A percentile compares a stretch with the other conserved stretches of the same genome.
These are phyloP conservation scores for Corchorus capsularis DNA, from an alignment of 345 rosid species.

Conservation along the genomic window DNA sequence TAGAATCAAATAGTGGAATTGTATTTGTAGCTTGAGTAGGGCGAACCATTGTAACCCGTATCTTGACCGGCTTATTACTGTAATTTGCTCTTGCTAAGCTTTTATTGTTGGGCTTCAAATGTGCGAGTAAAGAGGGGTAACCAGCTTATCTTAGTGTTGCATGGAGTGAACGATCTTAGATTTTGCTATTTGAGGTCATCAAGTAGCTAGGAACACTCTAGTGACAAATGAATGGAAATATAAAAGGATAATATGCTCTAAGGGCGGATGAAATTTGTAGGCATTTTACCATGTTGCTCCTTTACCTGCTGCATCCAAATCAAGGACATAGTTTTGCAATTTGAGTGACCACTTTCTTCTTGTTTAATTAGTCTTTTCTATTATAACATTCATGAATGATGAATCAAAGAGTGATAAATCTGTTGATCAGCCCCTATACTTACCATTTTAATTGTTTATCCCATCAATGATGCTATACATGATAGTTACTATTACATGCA, in stretches of 20 bases:
- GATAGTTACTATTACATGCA: neutral
- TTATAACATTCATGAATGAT: neutral
- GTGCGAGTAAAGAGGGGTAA: neutral
- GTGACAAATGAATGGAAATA: neutral
- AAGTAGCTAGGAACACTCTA: neutral
- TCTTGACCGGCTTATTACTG: neutral
- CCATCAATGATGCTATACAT: neutral
- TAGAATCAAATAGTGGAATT: conserved; percentile 6
- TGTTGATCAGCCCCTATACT: neutral
- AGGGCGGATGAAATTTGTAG: neutral
- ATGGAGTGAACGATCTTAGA: conserved; percentile 1
- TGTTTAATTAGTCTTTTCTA: neutral
- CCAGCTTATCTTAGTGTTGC: conserved; percentile 4
- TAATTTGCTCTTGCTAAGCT: neutral
- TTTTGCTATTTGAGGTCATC: neutral
- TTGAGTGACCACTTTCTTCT: neutral
- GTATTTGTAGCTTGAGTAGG: neutral
- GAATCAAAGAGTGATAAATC: neutral
- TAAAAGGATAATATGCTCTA: neutral
- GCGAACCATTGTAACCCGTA: neutral
- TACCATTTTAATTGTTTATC: neutral
- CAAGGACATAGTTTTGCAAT: neutral
- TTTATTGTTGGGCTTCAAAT: neutral
- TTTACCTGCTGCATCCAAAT: neutral
- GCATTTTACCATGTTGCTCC: neutral